Base-by-base conservation (phyloP, 371 early-diverging fungal genomes). In the Choanephora cucurbitarum region DNA sequence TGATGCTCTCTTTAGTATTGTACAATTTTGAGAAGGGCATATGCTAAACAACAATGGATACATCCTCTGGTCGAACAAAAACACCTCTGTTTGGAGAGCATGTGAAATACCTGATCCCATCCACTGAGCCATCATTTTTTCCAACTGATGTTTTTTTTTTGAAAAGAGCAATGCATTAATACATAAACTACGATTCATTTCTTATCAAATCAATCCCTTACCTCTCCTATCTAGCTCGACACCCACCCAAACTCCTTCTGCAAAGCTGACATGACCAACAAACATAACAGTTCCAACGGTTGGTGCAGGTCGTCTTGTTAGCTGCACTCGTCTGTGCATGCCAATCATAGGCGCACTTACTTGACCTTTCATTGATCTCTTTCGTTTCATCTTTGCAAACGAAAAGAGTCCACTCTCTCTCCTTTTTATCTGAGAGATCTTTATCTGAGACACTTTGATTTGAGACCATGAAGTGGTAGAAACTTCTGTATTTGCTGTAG, bases 191-290 rank as follows among this genome's bases (percentile, higher is more conserved):
- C 3, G 28, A 28, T 50, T 44, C 34, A 33, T 31, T 37, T n/a
- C 44, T 22, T 17, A 8, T 17, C 11, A 2, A 22, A 15, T 23
- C 14, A 5, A 24, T 42, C 3, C 5, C 31, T 43, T 66, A 72
- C 70, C 73, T 52, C 69, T 47, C 33, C 67, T 47, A 52, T 73
- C 69, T 41, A 73, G 48, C 44, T 73, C 73, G 15, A 73, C 73
- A 10, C 70, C 73, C 14, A 73, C 42, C 73, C 73, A 73, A 5
- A 60, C 46, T 22, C 73, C 70, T 28, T 66, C 62, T 14, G 69
- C 64, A 57, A 73, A 73, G 24, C 54, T 19, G 31, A 73, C 73
- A 52, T 48, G 58, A 3, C 73, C 70, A 34, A 64, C 39, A 50
- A 28, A 64, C 17, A 42, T n/a, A 19, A 64, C 64, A 13, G 66